A percentile compares a stretch with the other conserved stretches of the same genome.
Evolutionary conservation across 2,329 filamentous ascomycete genomes (phyloP).

Genomic region (Pseudogymnoascus sp.): DNA sequence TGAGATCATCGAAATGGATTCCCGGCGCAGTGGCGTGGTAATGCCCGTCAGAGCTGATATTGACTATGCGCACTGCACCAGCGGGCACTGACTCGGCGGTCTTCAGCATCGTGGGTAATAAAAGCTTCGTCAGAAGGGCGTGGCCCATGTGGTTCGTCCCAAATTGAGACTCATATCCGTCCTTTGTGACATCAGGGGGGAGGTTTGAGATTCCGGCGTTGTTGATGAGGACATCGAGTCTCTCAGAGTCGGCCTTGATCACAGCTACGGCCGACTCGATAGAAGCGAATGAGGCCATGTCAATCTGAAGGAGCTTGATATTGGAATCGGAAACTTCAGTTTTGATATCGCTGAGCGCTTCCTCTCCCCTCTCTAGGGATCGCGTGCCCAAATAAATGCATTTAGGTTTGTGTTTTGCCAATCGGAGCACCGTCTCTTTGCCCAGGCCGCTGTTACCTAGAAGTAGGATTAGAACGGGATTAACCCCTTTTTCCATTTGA

Average conservation of each 20-base stretch:
- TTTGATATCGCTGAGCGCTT: constrained; percentile 31
- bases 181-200: constrained; percentile 15
- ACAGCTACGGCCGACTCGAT: not conserved
- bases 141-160: constrained; percentile 43
- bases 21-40: constrained; percentile 7
- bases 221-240: constrained; percentile 34
- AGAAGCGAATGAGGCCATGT: not conserved
- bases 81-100: not conserved
- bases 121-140: constrained; percentile 43
- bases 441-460: not conserved
- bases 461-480: not conserved
- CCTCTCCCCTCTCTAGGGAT: constrained; percentile 28
- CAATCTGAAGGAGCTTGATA: not conserved
- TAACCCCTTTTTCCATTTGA: constrained; percentile 14
- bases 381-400: constrained; percentile 32
- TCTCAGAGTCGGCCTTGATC: constrained; percentile 13
- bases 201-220: constrained; percentile 31
- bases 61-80: not conserved
- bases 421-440: not conserved
- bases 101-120: constrained; percentile 32
- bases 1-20: constrained; percentile 12
- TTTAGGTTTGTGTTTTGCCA: not conserved
- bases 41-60: not conserved
- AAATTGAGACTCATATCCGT: constrained; percentile 42
- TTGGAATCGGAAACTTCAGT: constrained; percentile 10